Percentiles rank a stretch among this genome's conserved stretches.
phyloP scores from a whole-genome alignment of 768 basidiomycete species.

The Rhizopogon salebrosus region DNA sequence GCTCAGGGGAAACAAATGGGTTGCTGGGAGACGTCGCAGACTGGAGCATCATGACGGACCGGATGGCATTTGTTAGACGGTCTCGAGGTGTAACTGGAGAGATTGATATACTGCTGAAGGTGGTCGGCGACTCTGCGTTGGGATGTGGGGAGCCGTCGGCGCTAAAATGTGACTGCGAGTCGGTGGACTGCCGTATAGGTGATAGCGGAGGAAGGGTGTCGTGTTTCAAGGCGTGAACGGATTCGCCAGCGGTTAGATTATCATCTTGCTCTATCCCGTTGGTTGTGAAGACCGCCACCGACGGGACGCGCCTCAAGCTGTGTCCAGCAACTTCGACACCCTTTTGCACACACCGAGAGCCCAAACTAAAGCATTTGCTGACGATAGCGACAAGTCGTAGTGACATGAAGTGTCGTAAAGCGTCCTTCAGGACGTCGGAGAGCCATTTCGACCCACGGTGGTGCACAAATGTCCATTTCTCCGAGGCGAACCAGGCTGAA shows the following conservation, averaged over 20 bases:
- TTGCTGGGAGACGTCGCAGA: conserved; percentile 10
- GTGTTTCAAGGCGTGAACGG: not conserved
- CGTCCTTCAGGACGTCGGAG: conserved; percentile 50
- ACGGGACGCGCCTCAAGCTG: not conserved
- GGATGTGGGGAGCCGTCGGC: not conserved
- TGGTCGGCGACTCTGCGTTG: not conserved
- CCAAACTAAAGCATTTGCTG: not conserved
- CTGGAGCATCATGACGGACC: conserved; percentile 33
- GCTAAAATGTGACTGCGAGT: not conserved
- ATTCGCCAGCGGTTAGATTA: not conserved
- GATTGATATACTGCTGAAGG: not conserved
- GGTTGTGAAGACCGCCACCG: conserved; percentile 1
- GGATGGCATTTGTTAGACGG: conserved; percentile 32
- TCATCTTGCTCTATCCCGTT: conserved; percentile 5
- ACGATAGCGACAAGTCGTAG: conserved; percentile 23
- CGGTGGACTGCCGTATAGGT: conserved; percentile 1
- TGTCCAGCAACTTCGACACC: conserved; percentile 3
- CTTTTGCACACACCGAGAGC: conserved; percentile 1
- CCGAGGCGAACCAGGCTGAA: conserved; percentile 69
- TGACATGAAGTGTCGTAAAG: conserved; percentile 30
- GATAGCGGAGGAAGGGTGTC: conserved; percentile 2
- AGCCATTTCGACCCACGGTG: conserved; percentile 70
- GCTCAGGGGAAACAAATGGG: conserved; percentile 15
- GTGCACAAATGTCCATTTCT: conserved; percentile 57
- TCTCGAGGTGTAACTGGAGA: conserved; percentile 5